Evolutionary conservation across 169 alveolate species (phyloP), one percentile per base, ranked within the genome.

Genomic region (Plasmodium gonderi): DNA sequence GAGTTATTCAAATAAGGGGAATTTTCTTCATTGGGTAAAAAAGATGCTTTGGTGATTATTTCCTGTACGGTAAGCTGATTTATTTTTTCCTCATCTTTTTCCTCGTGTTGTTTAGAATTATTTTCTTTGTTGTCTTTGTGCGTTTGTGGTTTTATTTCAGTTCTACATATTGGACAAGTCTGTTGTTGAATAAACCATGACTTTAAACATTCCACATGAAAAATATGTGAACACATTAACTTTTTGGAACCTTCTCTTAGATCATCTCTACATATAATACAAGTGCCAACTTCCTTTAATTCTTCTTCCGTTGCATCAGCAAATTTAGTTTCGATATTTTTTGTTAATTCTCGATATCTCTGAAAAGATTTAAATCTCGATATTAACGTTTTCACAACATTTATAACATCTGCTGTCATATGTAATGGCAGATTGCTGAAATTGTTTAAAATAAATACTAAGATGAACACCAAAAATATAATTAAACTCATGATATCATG

Each of bases 251-350:
- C 97, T 11, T 95, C 97, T 49, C 92, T 92, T 29, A 97, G 82
- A 14, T 68, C 92, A 69, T 97, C 98, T 20, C 98, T 91, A 91
- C 98, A 97, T 60, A 97, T 97, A 60, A 97, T 97, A 90, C 98
- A 97, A 45, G 97, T 97, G 26, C 96, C 97, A 68, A 81, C 97
- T 76, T 90, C 93, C 81, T 93, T 96, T 82, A 95, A 74, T 90
- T 97, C 98, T 44, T 95, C 98, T 68, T 92, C 91, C 6, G 98
- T 95, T 8, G 98, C 97, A 47, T 94, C 95, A 20, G 96, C 96
- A 92, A 96, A 96, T 76, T 96, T 95, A 40, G 75, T 77, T 60
- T 67, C 92, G 44, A 68, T 90, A 80, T 74, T 80, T 68, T 79
- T 93, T 2, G 95, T 83, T 14, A 85, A 64, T 36, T 92, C 95